Conservation (phyloP, 2,329 filamentous ascomycete genomes). For the Exophiala oligosperma region DNA sequence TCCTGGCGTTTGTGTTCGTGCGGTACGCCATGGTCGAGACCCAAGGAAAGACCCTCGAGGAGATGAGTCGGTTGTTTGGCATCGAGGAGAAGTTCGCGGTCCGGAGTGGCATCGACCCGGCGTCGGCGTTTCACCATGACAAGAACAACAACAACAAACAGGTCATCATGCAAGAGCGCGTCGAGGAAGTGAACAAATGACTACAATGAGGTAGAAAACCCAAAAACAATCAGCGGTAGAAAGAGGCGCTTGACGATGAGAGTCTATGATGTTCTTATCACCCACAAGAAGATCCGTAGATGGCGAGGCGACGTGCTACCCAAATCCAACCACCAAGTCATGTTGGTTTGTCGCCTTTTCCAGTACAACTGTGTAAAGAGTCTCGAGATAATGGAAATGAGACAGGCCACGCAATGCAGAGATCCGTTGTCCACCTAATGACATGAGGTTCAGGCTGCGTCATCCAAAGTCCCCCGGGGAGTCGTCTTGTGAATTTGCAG, state of each 20-base stretch:
- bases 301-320: too few relatives aligned
- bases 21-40: conserved; percentile 38
- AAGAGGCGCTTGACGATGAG: not conserved
- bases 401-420: too few relatives aligned
- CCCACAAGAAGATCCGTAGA: too few relatives aligned
- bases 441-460: too few relatives aligned
- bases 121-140: not conserved
- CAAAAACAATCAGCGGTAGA: not conserved
- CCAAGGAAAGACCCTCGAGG: conserved; percentile 33
- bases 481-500: too few relatives aligned
- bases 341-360: too few relatives aligned
- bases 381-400: too few relatives aligned
- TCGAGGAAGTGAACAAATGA: conserved; percentile 8
- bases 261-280: not conserved
- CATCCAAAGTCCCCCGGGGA: too few relatives aligned
- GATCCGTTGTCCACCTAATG: too few relatives aligned
- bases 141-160: not conserved
- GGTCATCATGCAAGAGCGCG: conserved; percentile 6
- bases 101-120: conserved; percentile 3
- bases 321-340: too few relatives aligned
- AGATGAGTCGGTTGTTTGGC: conserved; percentile 34
- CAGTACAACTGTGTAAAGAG: too few relatives aligned
- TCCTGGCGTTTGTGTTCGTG: conserved; percentile 7
- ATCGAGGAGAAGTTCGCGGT: conserved; percentile 10
- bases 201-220: not conserved